A percentile compares a stretch with the other conserved stretches of the same genome.
phyloP scores from a whole-genome alignment of 2,329 filamentous ascomycete species.

The Cladosporium phlei region DNA sequence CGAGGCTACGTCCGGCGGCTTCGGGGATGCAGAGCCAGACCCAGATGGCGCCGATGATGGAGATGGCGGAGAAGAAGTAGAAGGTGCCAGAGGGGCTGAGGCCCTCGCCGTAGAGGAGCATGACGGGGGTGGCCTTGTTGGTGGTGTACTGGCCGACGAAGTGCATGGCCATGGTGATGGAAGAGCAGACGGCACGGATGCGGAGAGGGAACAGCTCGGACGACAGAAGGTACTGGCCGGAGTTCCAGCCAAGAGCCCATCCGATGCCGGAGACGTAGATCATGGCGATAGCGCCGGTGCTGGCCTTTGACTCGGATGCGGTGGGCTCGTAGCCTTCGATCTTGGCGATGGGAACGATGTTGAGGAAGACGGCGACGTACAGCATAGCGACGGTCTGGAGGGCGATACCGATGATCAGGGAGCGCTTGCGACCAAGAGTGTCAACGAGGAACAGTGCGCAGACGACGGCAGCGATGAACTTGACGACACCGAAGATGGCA shows the following conservation, averaged over 20 bases:
- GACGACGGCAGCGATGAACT: conserved; percentile 59
- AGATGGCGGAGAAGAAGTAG: conserved; percentile 67
- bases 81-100: conserved; percentile 62
- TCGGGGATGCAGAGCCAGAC: conserved; percentile 70
- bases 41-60: conserved; percentile 61
- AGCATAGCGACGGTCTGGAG: conserved; percentile 46
- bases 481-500: conserved; percentile 69
- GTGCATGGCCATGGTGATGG: conserved; percentile 67
- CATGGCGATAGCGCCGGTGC: conserved; percentile 54
- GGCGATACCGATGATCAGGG: conserved; percentile 44
- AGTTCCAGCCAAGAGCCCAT: conserved; percentile 55
- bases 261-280: conserved; percentile 54
- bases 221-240: conserved; percentile 63
- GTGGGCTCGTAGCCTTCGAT: conserved; percentile 47
- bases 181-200: conserved; percentile 64
- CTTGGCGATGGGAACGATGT: conserved; percentile 53
- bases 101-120: conserved; percentile 51
- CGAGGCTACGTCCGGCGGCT: conserved; percentile 59
- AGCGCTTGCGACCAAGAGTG: conserved; percentile 65
- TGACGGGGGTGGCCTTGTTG: conserved; percentile 64
- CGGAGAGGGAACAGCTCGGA: conserved; percentile 70
- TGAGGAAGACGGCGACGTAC: conserved; percentile 47
- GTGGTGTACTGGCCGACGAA: conserved; percentile 75
- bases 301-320: conserved; percentile 47
- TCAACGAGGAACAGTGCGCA: conserved; percentile 76